Conservation (phyloP, 108 stramenopile species). For the Phaeodactylum tricornutum region DNA sequence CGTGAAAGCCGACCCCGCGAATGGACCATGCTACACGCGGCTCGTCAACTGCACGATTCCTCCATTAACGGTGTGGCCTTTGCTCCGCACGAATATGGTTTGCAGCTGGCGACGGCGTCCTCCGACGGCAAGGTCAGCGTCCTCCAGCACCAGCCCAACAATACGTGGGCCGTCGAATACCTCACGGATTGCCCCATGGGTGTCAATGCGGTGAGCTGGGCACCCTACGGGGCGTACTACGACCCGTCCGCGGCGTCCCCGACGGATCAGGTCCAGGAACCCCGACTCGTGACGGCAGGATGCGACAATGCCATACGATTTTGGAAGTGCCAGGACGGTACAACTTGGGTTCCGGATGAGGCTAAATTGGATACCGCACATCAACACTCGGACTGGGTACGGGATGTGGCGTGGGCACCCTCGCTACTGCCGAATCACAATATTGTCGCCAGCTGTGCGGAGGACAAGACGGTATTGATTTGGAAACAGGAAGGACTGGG, state of each 20-base stretch:
- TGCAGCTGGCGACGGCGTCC: slow-evolving; percentile 51
- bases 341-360: background rate
- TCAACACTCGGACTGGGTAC: slow-evolving; percentile 89
- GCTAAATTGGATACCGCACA: background rate
- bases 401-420: slow-evolving; percentile 98
- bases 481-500: slow-evolving; percentile 52
- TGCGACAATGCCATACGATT: slow-evolving; percentile 93
- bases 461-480: slow-evolving; percentile 89
- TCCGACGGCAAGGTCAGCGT: slow-evolving; percentile 82
- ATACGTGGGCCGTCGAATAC: slow-evolving; percentile 69
- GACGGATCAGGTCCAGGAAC: slow-evolving; percentile 5
- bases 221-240: slow-evolving; percentile 54
- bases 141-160: slow-evolving; percentile 61
- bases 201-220: slow-evolving; percentile 86
- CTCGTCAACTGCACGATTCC: slow-evolving; percentile 43
- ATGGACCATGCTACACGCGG: slow-evolving; percentile 72
- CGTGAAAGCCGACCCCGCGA: slow-evolving; percentile 70
- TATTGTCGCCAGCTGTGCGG: slow-evolving; percentile 89
- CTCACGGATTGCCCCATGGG: slow-evolving; percentile 71
- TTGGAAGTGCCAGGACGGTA: slow-evolving; percentile 48
- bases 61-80: slow-evolving; percentile 82
- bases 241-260: background rate
- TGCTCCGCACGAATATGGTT: slow-evolving; percentile 83
- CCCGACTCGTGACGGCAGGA: slow-evolving; percentile 89
- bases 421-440: slow-evolving; percentile 75